phyloP scores from a whole-genome alignment of 805 yeast genomes.

The Metschnikowia reukaufii region DNA sequence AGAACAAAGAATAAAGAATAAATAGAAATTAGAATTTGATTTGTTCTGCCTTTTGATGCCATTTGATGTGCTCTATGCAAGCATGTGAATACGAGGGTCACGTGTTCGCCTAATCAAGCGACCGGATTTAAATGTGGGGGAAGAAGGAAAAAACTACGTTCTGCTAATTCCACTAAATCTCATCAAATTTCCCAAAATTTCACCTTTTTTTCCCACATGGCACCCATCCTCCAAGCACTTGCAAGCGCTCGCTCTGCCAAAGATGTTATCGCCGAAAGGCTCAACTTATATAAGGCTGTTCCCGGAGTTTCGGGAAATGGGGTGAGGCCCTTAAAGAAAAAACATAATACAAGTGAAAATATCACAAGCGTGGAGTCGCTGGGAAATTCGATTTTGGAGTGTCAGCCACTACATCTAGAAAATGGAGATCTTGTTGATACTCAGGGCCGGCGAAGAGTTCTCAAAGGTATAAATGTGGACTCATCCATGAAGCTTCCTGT shows the following conservation, averaged over 20 bases:
- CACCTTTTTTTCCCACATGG: slow-evolving; percentile 2
- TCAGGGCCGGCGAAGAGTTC: slow-evolving; percentile 55
- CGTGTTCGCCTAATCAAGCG: slow-evolving; percentile 6
- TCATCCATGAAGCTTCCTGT: slow-evolving; percentile 71
- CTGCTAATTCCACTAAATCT: not conserved
- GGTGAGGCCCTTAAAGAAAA: slow-evolving; percentile 29
- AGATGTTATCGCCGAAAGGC: slow-evolving; percentile 22
- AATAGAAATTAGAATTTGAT: not conserved
- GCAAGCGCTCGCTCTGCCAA: slow-evolving; percentile 3
- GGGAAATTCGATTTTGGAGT: slow-evolving; percentile 17
- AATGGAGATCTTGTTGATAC: slow-evolving; percentile 61
- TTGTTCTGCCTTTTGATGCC: not conserved
- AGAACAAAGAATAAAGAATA: not conserved
- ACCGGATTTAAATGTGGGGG: slow-evolving; percentile 4
- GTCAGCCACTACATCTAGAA: slow-evolving; percentile 35
- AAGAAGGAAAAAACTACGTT: too few relatives aligned
- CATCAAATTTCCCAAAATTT: not conserved
- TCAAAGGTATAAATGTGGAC: slow-evolving; percentile 83
- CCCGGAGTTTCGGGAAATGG: slow-evolving; percentile 29
- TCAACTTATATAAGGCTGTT: slow-evolving; percentile 29
- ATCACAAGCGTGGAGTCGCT: slow-evolving; percentile 10
- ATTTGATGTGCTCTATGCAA: not conserved
- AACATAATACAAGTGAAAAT: slow-evolving; percentile 18
- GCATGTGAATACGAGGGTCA: not conserved
- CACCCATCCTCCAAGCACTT: slow-evolving; percentile 7